Evolutionary conservation across 2,329 filamentous ascomycete species (phyloP).

Genomic region (Plenodomus lindquistii): DNA sequence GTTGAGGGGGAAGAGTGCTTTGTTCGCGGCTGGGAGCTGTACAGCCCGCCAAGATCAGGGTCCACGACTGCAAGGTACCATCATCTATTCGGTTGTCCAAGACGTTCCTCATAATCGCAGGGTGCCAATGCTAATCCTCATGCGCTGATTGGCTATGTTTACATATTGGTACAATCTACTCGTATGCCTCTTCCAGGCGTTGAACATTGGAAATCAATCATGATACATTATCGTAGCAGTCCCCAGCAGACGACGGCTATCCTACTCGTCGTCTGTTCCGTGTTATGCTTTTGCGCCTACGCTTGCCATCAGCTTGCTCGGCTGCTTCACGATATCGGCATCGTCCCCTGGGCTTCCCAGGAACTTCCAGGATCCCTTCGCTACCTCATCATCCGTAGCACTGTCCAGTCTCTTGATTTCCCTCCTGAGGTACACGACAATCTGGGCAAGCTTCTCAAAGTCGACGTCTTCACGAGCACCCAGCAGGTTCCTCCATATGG

Average conservation of each 20-base stretch:
- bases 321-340: conserved; percentile 27
- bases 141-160: no score
- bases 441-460: conserved; percentile 61
- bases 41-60: background rate
- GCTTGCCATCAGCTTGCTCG: conserved; percentile 27
- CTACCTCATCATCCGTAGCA: conserved; percentile 57
- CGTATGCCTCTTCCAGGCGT: no score
- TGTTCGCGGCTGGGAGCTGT: background rate
- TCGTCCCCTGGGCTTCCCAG: conserved; percentile 48
- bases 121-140: no score
- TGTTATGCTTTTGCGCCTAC: background rate
- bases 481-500: conserved; percentile 93
- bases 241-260: background rate
- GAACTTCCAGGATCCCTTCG: conserved; percentile 55
- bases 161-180: no score
- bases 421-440: conserved; percentile 67
- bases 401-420: conserved; percentile 59
- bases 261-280: background rate
- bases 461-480: conserved; percentile 70
- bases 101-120: no score
- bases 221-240: background rate
- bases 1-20: background rate
- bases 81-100: background rate
- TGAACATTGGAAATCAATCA: no score
- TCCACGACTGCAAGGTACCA: background rate